These are phyloP conservation scores for Sphenostylis stenocarpa DNA, from an alignment of 306 rosid genomes.

Conservation along the genomic window DNA sequence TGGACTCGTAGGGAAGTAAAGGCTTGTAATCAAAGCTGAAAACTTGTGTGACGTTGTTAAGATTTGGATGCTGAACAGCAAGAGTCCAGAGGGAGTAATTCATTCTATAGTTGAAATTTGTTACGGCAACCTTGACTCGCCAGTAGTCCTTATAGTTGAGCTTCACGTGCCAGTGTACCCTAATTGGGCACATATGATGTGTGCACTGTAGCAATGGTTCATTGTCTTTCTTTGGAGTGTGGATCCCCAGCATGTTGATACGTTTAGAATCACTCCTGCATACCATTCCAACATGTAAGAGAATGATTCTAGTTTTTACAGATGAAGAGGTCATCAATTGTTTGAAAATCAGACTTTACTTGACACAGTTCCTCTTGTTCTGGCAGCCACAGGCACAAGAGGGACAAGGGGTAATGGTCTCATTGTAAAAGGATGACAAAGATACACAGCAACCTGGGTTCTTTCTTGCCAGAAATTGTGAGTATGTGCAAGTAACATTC, in stretches of 20 bases:
- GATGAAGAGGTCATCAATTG: not conserved
- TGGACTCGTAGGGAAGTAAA: conserved; percentile 64
- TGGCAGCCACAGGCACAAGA: conserved; percentile 93
- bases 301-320: conserved; percentile 8
- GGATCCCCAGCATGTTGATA: conserved; percentile 52
- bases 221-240: conserved; percentile 68
- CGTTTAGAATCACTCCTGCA: conserved; percentile 65
- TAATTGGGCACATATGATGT: conserved; percentile 90
- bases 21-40: conserved; percentile 95
- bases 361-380: conserved; percentile 67
- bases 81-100: conserved; percentile 88
- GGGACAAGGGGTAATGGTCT: conserved; percentile 75
- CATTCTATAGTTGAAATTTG: conserved; percentile 78
- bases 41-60: conserved; percentile 84
- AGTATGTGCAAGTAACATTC: conserved; percentile 95
- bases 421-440: conserved; percentile 87
- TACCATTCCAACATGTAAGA: conserved; percentile 15
- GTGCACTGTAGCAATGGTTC: conserved; percentile 79
- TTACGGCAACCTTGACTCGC: conserved; percentile 78
- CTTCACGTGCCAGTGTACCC: conserved; percentile 95
- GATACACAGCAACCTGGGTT: conserved; percentile 89
- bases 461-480: conserved; percentile 83
- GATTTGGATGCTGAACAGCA: conserved; percentile 90
- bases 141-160: conserved; percentile 85
- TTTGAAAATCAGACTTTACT: conserved; percentile 48